These are phyloP conservation scores for Sugiyamaella smithiae DNA, from an alignment of 805 yeast species.

Conservation along the genomic window DNA sequence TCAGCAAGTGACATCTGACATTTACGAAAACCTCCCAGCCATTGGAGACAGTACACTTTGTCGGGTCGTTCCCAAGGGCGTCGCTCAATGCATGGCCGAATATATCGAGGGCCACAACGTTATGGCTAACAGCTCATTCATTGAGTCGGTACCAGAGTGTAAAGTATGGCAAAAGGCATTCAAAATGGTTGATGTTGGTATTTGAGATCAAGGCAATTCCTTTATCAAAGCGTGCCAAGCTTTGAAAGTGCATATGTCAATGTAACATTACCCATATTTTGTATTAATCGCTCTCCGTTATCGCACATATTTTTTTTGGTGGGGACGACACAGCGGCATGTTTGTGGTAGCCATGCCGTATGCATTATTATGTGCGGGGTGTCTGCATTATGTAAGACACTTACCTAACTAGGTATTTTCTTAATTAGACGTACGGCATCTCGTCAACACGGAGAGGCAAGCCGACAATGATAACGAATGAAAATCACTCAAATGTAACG, in stretches of 20 bases:
- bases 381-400: too few relatives aligned
- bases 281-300: not conserved
- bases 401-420: too few relatives aligned
- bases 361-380: too few relatives aligned
- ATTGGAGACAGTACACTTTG: not conserved
- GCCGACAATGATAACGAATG: not conserved
- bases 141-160: not conserved
- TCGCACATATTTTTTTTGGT: too few relatives aligned
- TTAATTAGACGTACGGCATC: too few relatives aligned
- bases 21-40: not conserved
- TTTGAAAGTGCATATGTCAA: not conserved
- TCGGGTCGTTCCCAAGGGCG: constrained; percentile 1
- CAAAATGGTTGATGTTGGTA: not conserved
- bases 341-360: too few relatives aligned
- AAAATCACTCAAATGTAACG: not conserved
- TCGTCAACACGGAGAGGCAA: too few relatives aligned
- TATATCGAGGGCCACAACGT: not conserved
- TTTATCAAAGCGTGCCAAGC: not conserved
- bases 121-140: not conserved
- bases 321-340: too few relatives aligned
- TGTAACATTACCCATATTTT: not conserved
- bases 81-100: not conserved
- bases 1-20: not conserved
- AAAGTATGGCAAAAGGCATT: not conserved
- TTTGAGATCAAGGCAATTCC: too few relatives aligned